Base-by-base conservation (phyloP, 1,139 yeast species). In the Yamadazyma pseudoaaseri region DNA sequence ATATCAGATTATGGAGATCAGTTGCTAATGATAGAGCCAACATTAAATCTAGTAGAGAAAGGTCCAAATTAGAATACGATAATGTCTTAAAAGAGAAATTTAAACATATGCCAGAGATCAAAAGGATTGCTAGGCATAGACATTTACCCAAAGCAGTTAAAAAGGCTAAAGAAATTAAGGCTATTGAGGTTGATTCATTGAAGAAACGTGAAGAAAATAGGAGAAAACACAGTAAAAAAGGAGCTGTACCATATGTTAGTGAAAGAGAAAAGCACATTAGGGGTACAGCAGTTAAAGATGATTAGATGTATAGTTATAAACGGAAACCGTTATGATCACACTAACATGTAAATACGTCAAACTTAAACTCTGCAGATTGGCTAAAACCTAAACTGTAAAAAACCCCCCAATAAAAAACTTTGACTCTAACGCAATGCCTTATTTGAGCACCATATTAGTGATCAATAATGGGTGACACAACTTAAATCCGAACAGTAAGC, bases 61-160 rank as follows among this genome's bases (percentile, higher is more conserved):
- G 94, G 52, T 66, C 83, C 46, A 86, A 87, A 61, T 67, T 89
- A 46, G 96, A 92, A 60, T 92, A 92, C 60, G 95, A 89, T 54
- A 84, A 78, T 35, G 94, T 95, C 27, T 76, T 92, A 58, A 90
- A 89, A 62, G 96, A 92, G 51, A 76, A 96, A 54, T 92, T 79
- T 70, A 86, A 86, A 66, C 84, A 84, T 64, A 89, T 92, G 97
- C 98, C 98, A 1, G 98, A 92, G 59, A 84, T 92, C 53, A 79
- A 78, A 53, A 77, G 97, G 52, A 94, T 92, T 44, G 66, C 89
- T 16, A 79, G 92, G 59, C 97, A 92, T 62, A 79, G 98, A 60
- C 97, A 90, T 56, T 73, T 90, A 38, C 98, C 98, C 17, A 68
- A 69, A 46, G 85, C 83, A 29, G 78, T 92, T 45, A 90, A 89